A percentile compares a stretch with the other conserved stretches of the same genome.
phyloP scores from a whole-genome alignment of 2,329 filamentous ascomycete species.

The Neopestalotiopsis sp. region DNA sequence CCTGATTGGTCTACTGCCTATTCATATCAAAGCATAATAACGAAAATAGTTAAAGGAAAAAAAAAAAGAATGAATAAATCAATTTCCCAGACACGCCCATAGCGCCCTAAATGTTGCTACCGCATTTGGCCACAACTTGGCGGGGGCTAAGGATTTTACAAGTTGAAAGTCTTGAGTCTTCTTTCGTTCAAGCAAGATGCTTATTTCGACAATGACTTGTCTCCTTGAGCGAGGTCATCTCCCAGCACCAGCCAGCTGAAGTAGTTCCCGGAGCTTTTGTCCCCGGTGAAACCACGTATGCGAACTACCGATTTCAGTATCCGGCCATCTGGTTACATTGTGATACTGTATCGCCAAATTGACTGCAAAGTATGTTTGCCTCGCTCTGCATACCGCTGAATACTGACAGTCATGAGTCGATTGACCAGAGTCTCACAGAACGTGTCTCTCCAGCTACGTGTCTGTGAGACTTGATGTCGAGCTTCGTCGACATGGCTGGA shows the following conservation, averaged over 20 bases:
- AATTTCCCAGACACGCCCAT: too few species aligned
- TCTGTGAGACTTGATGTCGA: background rate
- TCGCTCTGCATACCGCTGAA: background rate
- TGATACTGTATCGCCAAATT: background rate
- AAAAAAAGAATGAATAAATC: too few species aligned
- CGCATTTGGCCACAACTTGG: too few species aligned
- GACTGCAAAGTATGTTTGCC: background rate
- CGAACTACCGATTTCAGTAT: background rate
- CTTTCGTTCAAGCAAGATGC: background rate
- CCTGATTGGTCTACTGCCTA: too few species aligned
- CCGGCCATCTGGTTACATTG: background rate
- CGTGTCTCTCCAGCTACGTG: background rate
- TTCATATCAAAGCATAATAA: too few species aligned
- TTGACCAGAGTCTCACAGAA: background rate
- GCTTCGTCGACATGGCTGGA: background rate
- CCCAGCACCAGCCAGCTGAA: background rate
- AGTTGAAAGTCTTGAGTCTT: background rate
- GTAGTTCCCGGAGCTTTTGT: background rate
- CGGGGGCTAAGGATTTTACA: background rate
- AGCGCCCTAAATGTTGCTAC: too few species aligned
- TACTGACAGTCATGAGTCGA: background rate
- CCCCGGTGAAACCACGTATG: background rate
- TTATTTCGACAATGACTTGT: background rate
- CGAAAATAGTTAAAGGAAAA: too few species aligned
- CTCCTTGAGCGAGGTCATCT: background rate